Evolutionary conservation across 2,329 filamentous ascomycete species (phyloP).

Genomic region (Lasiodiplodia sp.): DNA sequence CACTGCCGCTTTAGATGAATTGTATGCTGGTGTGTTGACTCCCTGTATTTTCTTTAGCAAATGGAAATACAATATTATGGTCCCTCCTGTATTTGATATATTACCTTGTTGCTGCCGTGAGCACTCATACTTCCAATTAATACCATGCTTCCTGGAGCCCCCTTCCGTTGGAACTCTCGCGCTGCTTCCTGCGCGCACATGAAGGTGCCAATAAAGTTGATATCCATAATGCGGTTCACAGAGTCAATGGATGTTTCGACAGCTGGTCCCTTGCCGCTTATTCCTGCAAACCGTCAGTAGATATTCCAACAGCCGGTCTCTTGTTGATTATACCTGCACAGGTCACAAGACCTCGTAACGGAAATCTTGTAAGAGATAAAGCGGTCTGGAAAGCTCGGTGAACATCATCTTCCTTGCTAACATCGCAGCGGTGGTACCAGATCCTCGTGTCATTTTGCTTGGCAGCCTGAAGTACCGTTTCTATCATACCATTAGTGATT

Average conservation of each 20-base stretch:
- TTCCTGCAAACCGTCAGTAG: not conserved
- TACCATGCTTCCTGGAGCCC: conserved; percentile 45
- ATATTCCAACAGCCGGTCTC: no score
- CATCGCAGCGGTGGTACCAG: conserved; percentile 34
- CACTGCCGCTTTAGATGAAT: conserved; percentile 62
- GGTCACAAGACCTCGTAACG: conserved; percentile 38
- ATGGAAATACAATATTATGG: not conserved
- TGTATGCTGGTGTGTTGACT: conserved; percentile 57
- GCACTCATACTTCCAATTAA: conserved; percentile 50
- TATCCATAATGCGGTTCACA: conserved; percentile 45
- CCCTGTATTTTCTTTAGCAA: conserved; percentile 35
- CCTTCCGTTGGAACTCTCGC: conserved; percentile 40
- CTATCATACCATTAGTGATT: conserved; percentile 2
- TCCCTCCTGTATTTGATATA: no score
- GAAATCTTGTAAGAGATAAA: conserved; percentile 31
- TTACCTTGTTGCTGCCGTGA: conserved; percentile 41
- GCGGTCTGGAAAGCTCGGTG: conserved; percentile 32
- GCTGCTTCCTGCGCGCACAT: conserved; percentile 44
- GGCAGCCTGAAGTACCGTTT: conserved; percentile 29
- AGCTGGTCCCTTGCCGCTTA: conserved; percentile 41
- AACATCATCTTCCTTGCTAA: conserved; percentile 34
- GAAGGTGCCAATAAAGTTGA: conserved; percentile 48
- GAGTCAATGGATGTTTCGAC: conserved; percentile 41
- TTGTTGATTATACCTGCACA: conserved; percentile 33
- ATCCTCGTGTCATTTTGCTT: conserved; percentile 31